Evolutionary conservation across 305 asterid species (phyloP), one percentile per base, ranked within the genome.

Genomic region (Solanum chacoense): DNA sequence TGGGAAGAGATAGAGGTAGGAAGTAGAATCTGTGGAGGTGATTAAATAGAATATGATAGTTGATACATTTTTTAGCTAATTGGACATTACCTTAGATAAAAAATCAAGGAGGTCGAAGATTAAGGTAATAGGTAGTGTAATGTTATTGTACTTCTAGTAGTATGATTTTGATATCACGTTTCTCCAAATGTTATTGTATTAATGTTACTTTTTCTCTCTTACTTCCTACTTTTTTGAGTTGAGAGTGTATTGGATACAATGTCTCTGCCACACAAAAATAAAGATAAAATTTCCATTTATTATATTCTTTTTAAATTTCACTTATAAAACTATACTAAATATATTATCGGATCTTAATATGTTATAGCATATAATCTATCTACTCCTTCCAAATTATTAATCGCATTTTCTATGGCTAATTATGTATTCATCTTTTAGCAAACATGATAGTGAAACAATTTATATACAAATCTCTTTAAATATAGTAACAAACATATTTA

Each of bases 181-280:
- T 18, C 11, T 55, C 24, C 24, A 55, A 50, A 55, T 18, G 67
- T 18, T 34, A 34, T 34, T 34, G 11, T 55, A 55, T 55, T 55
- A 55, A 55, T 55, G 22, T 55, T 55, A 1, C 11, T 55, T 55
- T 55, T 55, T 18, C 4, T 55, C 4, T 18, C 67, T 55, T 55
- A 55, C 67, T 55, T 55, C 10, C 10, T 55, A 55, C 10, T 55
- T 2, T 55, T 55, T 55, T 55, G 67, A 18, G 11, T 55, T 18
- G 24, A 55, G 4, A 18, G 24, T 55, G 10, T 2, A 55, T 55
- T 7, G 4, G 11, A 55, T 1, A 55, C 24, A n/a, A 10, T 65
- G 1, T n/a, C 12, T n/a, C 28, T 8, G 0, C 3, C 7, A 4
- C 14, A 24, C 1, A n/a, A 65, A n/a, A 10, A n/a, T n/a, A 65